A percentile compares a stretch with the other conserved stretches of the same genome.
Conservation (phyloP, 495 filamentous ascomycete genomes). For the Amniculicola lignicola region DNA sequence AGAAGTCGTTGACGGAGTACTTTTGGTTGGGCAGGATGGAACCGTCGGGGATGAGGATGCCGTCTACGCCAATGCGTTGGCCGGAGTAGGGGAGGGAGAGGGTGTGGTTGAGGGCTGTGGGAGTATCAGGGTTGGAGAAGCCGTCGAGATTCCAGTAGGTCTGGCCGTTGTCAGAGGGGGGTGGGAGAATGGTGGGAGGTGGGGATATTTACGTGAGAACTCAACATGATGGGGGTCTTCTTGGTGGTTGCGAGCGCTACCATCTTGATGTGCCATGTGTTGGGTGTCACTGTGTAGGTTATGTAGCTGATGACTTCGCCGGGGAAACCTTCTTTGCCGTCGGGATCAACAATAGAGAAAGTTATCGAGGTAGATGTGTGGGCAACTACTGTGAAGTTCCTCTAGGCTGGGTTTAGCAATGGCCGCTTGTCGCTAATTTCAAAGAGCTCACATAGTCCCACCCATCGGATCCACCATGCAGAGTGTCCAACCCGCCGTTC, state of each 20-base stretch:
- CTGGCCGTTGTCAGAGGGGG: slow-evolving; percentile 36
- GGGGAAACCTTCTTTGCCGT: slow-evolving; percentile 72
- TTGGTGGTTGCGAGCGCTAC: slow-evolving; percentile 39
- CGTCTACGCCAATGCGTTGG: slow-evolving; percentile 68
- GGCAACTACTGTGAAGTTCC: slow-evolving; percentile 73
- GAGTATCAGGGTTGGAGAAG: slow-evolving; percentile 56
- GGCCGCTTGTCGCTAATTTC: not conserved
- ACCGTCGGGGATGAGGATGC: slow-evolving; percentile 74
- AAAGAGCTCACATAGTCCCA: slow-evolving; percentile 56
- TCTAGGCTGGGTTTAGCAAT: slow-evolving; percentile 39
- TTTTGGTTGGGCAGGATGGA: slow-evolving; percentile 59
- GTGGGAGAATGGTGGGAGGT: slow-evolving; percentile 40
- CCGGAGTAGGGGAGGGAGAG: slow-evolving; percentile 69
- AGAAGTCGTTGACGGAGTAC: slow-evolving; percentile 69
- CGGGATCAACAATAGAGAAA: slow-evolving; percentile 69
- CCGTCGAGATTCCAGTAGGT: slow-evolving; percentile 90
- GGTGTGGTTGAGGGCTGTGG: slow-evolving; percentile 63
- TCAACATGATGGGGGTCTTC: slow-evolving; percentile 64
- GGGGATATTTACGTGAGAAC: slow-evolving; percentile 38
- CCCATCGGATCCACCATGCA: slow-evolving; percentile 78
- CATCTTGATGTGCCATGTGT: slow-evolving; percentile 44
- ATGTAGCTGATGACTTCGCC: slow-evolving; percentile 75
- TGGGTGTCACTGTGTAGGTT: slow-evolving; percentile 58
- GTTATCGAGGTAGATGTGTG: slow-evolving; percentile 67
- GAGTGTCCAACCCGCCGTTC: slow-evolving; percentile 63